Base-by-base conservation (phyloP, 495 filamentous ascomycete species). In the Cairneyella variabilis region DNA sequence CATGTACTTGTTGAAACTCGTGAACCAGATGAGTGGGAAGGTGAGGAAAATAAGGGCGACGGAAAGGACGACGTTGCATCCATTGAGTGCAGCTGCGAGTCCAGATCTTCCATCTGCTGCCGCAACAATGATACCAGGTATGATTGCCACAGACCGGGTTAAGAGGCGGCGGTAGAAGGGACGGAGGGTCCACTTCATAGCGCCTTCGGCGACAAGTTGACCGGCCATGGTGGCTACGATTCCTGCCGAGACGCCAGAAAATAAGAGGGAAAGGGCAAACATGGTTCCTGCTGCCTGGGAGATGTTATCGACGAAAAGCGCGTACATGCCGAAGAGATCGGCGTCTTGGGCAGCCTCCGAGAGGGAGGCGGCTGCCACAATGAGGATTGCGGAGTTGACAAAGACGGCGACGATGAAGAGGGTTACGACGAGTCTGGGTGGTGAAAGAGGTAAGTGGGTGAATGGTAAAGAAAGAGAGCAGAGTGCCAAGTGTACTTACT, bases 181-280 rank as follows among this genome's bases (percentile, higher is more conserved):
- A 53, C 71, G 68, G 25, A 87, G 71, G 21, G 60, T 80, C 85
- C 87, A 90, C 54, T 81, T 78, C 36, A 93, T 67, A 64, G 88
- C 86, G 32, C 88, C 88, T 61, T 93, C 88, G 59, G 78, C 82
- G 39, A 91, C 80, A 79, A 93, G 89, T 61, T 93, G 88, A 2
- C 88, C 88, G 3, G 88, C 81, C 62, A 93, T 91, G 20, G 88
- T 93, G 65, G 85, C 89, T n/a, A 93, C 83, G 46, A 93, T 89
- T 22, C 88, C 88, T 0, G 88, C 87, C 3, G 80, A 84, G 5
- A 85, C 77, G 12, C 88, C 88, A 0, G 84, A 89, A 14, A 91
- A 78, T 0, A 93, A 76, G 0, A 93, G 69, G 10, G 88, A 87
- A 11, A 91, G 71, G 3, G 85, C 88, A 59, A 91, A 93, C 32